phyloP scores from a whole-genome alignment of 306 rosid species.

The Ceratonia siliqua region DNA sequence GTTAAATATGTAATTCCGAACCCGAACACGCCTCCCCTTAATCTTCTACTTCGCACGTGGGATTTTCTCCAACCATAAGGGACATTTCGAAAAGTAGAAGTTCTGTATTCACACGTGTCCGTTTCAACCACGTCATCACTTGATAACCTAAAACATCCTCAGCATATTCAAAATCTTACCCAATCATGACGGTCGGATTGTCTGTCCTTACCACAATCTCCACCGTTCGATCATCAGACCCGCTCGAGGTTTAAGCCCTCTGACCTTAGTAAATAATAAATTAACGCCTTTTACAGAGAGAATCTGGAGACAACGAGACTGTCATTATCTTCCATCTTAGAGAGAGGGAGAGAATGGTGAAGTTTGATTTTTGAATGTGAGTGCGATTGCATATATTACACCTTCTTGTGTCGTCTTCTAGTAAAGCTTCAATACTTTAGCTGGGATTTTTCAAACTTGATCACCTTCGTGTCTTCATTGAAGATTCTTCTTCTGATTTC shows the following conservation, averaged over 20 bases:
- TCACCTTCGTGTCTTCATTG: slow-evolving; percentile 11
- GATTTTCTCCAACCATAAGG: neutral
- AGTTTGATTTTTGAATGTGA: slow-evolving; percentile 70
- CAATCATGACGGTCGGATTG: slow-evolving; percentile 70
- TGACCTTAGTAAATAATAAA: too few species aligned
- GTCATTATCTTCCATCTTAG: slow-evolving; percentile 40
- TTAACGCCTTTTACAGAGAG: slow-evolving; percentile 38
- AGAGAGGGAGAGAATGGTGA: slow-evolving; percentile 33
- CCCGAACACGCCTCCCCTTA: neutral
- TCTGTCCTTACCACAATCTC: slow-evolving; percentile 31
- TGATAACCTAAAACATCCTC: slow-evolving; percentile 32
- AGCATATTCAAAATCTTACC: slow-evolving; percentile 58
- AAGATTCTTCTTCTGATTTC: slow-evolving; percentile 35
- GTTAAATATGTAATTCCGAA: slow-evolving; percentile 23
- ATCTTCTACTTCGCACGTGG: slow-evolving; percentile 56
- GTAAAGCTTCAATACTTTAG: slow-evolving; percentile 27
- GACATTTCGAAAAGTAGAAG: slow-evolving; percentile 34
- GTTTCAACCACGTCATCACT: slow-evolving; percentile 38
- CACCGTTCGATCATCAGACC: slow-evolving; percentile 48
- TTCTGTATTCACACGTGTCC: slow-evolving; percentile 52
- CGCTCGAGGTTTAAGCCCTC: slow-evolving; percentile 41
- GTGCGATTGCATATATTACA: slow-evolving; percentile 26
- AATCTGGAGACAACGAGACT: slow-evolving; percentile 53
- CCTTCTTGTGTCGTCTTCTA: slow-evolving; percentile 36
- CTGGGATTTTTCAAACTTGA: slow-evolving; percentile 36